Conservation (phyloP, 78 protist species). For the Polysphondylium violaceum region DNA sequence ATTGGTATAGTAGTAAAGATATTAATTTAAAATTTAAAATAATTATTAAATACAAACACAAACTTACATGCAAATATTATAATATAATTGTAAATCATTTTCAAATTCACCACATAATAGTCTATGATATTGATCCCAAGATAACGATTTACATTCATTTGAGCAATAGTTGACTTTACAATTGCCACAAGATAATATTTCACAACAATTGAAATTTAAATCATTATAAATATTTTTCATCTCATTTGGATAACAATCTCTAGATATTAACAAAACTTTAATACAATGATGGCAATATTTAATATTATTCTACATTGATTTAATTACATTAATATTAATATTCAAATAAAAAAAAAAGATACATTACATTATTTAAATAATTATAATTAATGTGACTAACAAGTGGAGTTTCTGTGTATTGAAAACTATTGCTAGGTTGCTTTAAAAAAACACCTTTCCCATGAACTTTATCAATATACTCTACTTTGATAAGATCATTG, state of each 20-base stretch:
- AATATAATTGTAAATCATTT: not conserved
- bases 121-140: slow-evolving; percentile 37
- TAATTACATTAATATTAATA: not conserved
- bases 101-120: slow-evolving; percentile 16
- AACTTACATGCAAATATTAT: too few relatives aligned
- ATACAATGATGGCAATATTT: slow-evolving; percentile 47
- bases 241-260: not conserved
- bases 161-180: slow-evolving; percentile 57
- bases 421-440: too few relatives aligned
- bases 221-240: not conserved
- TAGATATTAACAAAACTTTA: not conserved
- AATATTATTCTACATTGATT: not conserved
- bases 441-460: too few relatives aligned
- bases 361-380: too few relatives aligned
- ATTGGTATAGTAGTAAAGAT: not conserved
- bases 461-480: too few relatives aligned
- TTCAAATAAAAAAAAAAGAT: not conserved
- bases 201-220: not conserved
- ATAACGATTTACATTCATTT: slow-evolving; percentile 1
- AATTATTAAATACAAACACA: too few relatives aligned
- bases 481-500: not conserved
- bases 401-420: too few relatives aligned
- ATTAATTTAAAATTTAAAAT: not conserved
- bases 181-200: not conserved
- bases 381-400: too few relatives aligned